Conservation (phyloP, 768 basidiomycete species). For the Mycena olivaceomarginata region DNA sequence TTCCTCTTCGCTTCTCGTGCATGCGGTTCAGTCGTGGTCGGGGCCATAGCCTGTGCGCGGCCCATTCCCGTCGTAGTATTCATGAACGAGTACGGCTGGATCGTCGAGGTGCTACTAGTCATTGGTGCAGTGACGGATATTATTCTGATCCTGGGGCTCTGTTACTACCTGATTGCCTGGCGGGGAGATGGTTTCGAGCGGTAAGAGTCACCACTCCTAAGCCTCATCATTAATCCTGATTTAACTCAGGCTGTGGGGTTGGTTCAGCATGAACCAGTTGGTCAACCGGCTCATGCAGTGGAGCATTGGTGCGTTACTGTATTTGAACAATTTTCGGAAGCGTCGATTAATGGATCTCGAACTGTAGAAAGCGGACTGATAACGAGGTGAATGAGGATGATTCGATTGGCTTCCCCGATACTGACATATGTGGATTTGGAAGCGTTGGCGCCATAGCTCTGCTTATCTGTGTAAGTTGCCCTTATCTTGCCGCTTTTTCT, state of each 20-base stretch:
- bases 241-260: too few relatives aligned
- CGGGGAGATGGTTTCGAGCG: slow-evolving; percentile 22
- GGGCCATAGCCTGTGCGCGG: not conserved
- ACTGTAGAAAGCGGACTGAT: slow-evolving; percentile 27
- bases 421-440: not conserved
- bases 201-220: not conserved
- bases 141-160: slow-evolving; percentile 15
- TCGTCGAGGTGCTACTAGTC: slow-evolving; percentile 12
- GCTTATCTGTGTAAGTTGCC: slow-evolving; percentile 17
- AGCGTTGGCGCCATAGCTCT: slow-evolving; percentile 6
- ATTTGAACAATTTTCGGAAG: too few relatives aligned
- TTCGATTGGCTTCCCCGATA: not conserved
- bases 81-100: slow-evolving; percentile 13
- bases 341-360: too few relatives aligned
- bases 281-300: slow-evolving; percentile 29
- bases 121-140: slow-evolving; percentile 29
- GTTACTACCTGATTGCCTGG: slow-evolving; percentile 26
- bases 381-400: slow-evolving; percentile 8
- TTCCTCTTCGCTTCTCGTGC: slow-evolving; percentile 12
- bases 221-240: not conserved
- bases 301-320: slow-evolving; percentile 25
- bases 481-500: not conserved
- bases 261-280: slow-evolving; percentile 26
- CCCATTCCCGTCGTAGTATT: not conserved
- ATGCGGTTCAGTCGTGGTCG: not conserved